Evolutionary conservation across 768 basidiomycete species (phyloP).

Genomic region (Gyrodon lividus): DNA sequence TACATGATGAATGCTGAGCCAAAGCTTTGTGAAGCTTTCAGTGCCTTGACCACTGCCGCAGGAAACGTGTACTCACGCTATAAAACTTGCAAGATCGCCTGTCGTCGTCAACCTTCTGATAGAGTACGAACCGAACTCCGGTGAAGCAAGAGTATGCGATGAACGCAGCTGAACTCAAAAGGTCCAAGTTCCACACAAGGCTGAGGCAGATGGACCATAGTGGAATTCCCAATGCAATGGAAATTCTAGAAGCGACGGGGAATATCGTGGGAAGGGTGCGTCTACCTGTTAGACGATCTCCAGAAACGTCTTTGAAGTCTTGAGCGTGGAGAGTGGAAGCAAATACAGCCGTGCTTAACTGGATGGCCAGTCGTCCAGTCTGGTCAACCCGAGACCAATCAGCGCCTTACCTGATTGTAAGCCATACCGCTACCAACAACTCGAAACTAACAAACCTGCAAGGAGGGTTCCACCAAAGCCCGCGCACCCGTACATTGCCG

Average conservation of each 20-base stretch:
- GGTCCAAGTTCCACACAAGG: slow-evolving; percentile 19
- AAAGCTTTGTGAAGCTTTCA: slow-evolving; percentile 15
- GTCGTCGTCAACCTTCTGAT: slow-evolving; percentile 16
- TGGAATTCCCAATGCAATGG: slow-evolving; percentile 19
- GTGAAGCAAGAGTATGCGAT: slow-evolving; percentile 15
- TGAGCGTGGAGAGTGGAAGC: slow-evolving; percentile 32
- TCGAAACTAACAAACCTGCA: slow-evolving; percentile 29
- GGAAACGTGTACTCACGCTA: slow-evolving; percentile 12
- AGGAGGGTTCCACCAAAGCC: slow-evolving; percentile 35
- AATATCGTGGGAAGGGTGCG: slow-evolving; percentile 41
- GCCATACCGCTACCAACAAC: neutral
- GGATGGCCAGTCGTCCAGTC: slow-evolving; percentile 20
- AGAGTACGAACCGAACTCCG: slow-evolving; percentile 20
- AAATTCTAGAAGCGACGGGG: slow-evolving; percentile 26
- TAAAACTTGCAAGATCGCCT: slow-evolving; percentile 24
- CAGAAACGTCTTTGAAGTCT: slow-evolving; percentile 38
- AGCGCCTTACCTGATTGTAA: slow-evolving; percentile 11
- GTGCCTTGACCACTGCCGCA: neutral
- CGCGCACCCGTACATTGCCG: slow-evolving; percentile 32
- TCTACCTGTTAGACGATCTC: slow-evolving; percentile 37
- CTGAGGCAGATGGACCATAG: slow-evolving; percentile 25
- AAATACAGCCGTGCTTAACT: slow-evolving; percentile 27
- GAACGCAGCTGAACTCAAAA: slow-evolving; percentile 12
- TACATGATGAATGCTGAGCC: slow-evolving; percentile 14
- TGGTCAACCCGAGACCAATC: slow-evolving; percentile 10